A percentile compares a stretch with the other conserved stretches of the same genome.
These are phyloP conservation scores for Yamadazyma kanchanaburiensis DNA, from an alignment of 1,139 yeast species.

Conservation along the genomic window DNA sequence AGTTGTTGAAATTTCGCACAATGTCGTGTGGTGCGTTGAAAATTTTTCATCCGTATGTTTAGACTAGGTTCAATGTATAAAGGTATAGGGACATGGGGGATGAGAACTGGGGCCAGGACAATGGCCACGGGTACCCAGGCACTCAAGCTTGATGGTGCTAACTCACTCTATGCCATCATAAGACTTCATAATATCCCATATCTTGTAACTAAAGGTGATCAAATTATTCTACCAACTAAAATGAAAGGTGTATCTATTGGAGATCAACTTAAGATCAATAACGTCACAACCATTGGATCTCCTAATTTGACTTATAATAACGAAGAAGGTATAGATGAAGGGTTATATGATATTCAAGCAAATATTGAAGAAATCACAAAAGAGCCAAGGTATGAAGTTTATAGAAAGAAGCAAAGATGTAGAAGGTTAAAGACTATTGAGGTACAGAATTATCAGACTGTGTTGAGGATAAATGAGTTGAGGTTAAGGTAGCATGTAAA, in stretches of 20 bases:
- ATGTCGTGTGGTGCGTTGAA: conserved; percentile 1
- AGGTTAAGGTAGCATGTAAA: conserved; percentile 30
- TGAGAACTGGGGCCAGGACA: not conserved
- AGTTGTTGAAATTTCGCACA: conserved; percentile 1
- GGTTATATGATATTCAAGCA: conserved; percentile 63
- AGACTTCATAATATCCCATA: conserved; percentile 83
- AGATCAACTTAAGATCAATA: conserved; percentile 65
- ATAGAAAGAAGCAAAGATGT: conserved; percentile 71
- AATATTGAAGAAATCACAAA: conserved; percentile 83
- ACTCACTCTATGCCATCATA: conserved; percentile 72
- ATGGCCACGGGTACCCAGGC: conserved; percentile 1
- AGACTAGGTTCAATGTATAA: not conserved
- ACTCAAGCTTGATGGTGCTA: conserved; percentile 58
- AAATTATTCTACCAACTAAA: conserved; percentile 71
- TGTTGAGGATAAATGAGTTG: conserved; percentile 74
- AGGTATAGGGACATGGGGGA: not conserved
- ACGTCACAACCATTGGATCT: conserved; percentile 81
- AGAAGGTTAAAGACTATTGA: conserved; percentile 78
- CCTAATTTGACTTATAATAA: conserved; percentile 66
- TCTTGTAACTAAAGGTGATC: conserved; percentile 88
- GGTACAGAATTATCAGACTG: conserved; percentile 79
- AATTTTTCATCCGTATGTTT: not conserved
- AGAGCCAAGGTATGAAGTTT: conserved; percentile 63
- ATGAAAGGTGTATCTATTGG: conserved; percentile 78
- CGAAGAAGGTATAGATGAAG: conserved; percentile 30